phyloP scores from a whole-genome alignment of 2,329 filamentous ascomycete genomes.

The Hawksworthiomyces lignivorus region DNA sequence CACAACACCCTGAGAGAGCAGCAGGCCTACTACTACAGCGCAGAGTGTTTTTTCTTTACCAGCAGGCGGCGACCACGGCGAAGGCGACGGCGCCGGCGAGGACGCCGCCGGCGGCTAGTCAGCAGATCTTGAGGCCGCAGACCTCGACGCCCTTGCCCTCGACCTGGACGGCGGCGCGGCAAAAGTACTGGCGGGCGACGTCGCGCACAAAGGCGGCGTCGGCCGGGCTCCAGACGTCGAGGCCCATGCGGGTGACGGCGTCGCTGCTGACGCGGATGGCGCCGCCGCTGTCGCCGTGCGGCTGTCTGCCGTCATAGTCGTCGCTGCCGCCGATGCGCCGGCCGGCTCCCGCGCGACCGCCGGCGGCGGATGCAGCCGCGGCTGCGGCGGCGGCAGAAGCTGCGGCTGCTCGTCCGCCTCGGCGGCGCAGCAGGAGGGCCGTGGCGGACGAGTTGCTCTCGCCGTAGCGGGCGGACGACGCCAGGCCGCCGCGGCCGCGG shows the following conservation, averaged over 20 bases:
- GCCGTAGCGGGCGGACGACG: constrained; percentile 3
- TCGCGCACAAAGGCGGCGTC: constrained; percentile 64
- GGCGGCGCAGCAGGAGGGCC: constrained; percentile 7
- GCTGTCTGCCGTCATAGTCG: too few relatives aligned
- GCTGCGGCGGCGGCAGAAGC: not conserved
- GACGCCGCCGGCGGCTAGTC: constrained; percentile 15
- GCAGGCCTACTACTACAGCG: too few relatives aligned
- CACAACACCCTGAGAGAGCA: too few relatives aligned
- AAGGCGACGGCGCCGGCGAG: not conserved
- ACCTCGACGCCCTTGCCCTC: constrained; percentile 64
- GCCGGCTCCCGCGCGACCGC: not conserved
- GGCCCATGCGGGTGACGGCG: constrained; percentile 62
- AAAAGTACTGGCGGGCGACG: constrained; percentile 58
- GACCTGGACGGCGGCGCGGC: constrained; percentile 47
- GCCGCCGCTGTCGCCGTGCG: constrained; percentile 22
- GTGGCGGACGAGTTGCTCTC: constrained; percentile 6
- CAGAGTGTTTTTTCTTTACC: too few relatives aligned
- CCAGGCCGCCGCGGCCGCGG: constrained; percentile 6
- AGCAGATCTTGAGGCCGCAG: constrained; percentile 67
- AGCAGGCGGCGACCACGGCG: not conserved
- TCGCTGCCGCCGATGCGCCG: constrained; percentile 13
- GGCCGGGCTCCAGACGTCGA: constrained; percentile 67
- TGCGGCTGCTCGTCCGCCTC: not conserved
- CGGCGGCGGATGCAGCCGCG: constrained; percentile 1
- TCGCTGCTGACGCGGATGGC: constrained; percentile 52